Evolutionary conservation across 768 basidiomycete genomes (phyloP), one percentile per base, ranked within the genome.

Genomic region (Panaeolus papilionaceus): DNA sequence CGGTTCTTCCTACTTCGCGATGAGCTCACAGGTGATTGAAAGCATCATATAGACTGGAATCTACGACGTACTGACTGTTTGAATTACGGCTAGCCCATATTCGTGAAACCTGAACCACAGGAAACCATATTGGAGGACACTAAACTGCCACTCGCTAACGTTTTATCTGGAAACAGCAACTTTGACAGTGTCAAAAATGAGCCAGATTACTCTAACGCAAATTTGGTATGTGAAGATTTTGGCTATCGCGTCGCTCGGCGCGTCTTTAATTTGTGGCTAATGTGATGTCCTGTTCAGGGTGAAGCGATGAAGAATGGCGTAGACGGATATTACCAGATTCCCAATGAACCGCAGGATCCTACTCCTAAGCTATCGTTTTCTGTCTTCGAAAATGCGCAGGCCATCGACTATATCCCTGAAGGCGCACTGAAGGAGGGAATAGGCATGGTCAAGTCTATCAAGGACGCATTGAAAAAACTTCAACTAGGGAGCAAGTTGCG

Each of bases 401-500:
- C 89, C 0, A 86, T 89, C 62, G 38, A 67, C 5, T 86, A 87
- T 71, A 75, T 77, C 0, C 85, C 86, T 0, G 87, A 88, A 71
- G 70, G 73, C 38, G 85, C 85, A 2, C 73, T 89, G 8, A 80
- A 83, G 62, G 80, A 86, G 69, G 88, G 85, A 4, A 67, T 86
- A 0, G 77, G 75, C 0, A 89, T 88, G 87, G 85, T 87, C 3
- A 79, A 86, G 68, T 76, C 79, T 11, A 75, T 89, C 64, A 82
- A 84, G 72, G 72, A 76, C 4, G 72, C 74, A 62, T 74, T 89
- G 49, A 78, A 82, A 66, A 79, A 73, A 20, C 69, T 88, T 66
- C 77, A 85, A 64, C 72, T 89, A 2, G 86, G 87, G 18, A 86
- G 84, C 71, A 86, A 85, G 71, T 74, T 88, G 62, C 81, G 89